Percentiles rank a stretch among this genome's conserved stretches.
These are phyloP conservation scores for Clarireedia paspali DNA, from an alignment of 2,329 filamentous ascomycete species.

Conservation along the genomic window DNA sequence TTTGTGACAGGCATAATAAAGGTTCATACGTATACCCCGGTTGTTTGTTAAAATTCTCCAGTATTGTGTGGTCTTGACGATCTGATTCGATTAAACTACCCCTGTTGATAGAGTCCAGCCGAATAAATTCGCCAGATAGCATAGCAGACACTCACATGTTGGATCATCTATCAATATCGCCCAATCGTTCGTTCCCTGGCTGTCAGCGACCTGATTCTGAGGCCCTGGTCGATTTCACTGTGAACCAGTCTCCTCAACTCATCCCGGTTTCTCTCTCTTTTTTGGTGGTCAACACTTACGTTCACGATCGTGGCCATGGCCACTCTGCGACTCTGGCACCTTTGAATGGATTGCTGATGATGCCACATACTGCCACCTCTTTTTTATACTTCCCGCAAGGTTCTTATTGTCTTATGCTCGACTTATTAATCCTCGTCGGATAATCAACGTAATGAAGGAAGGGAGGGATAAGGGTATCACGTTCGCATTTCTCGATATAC, in stretches of 20 bases:
- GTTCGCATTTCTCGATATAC: constrained; percentile 6
- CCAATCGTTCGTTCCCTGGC: not conserved
- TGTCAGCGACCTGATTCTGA: not conserved
- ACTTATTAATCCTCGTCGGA: not conserved
- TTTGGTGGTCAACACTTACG: not conserved
- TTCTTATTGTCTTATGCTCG: not conserved
- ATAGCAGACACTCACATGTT: not conserved
- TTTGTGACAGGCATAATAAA: not conserved
- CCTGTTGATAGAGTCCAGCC: no score
- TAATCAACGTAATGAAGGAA: not conserved
- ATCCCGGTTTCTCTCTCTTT: not conserved
- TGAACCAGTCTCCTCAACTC: not conserved
- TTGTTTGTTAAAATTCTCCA: no score
- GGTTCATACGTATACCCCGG: no score
- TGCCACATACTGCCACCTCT: constrained; percentile 6
- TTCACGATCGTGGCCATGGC: not conserved
- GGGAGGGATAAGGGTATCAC: constrained; percentile 2
- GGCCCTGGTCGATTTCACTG: constrained; percentile 1
- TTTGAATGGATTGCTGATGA: constrained; percentile 2
- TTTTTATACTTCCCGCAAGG: not conserved
- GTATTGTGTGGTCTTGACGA: no score
- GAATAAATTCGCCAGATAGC: not conserved
- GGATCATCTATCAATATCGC: constrained; percentile 1
- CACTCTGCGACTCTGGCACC: constrained; percentile 4
- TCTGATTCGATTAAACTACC: no score